Evolutionary conservation across 371 early-diverging fungal species (phyloP).

Genomic region (Rhizopus arrhizus): DNA sequence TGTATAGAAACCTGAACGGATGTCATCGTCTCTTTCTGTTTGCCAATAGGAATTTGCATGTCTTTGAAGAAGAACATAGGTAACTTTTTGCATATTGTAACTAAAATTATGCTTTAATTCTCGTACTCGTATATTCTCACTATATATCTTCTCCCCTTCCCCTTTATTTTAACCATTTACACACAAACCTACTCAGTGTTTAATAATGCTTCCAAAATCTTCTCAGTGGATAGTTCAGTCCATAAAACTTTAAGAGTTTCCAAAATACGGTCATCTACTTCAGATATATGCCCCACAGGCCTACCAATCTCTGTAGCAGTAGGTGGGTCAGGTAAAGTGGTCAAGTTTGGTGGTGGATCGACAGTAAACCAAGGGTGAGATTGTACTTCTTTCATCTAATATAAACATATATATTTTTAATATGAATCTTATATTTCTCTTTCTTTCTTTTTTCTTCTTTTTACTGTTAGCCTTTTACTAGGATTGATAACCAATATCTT

Average conservation of each 20-base stretch:
- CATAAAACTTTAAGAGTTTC: slow-evolving; percentile 50
- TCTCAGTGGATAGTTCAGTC: slow-evolving; percentile 34
- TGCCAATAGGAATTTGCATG: slow-evolving; percentile 53
- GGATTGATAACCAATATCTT: slow-evolving; percentile 41
- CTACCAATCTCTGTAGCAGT: slow-evolving; percentile 10
- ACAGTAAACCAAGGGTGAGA: slow-evolving; percentile 39
- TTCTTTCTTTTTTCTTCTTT: not conserved
- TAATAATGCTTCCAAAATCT: slow-evolving; percentile 30
- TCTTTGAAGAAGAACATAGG: slow-evolving; percentile 50
- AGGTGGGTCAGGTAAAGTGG: slow-evolving; percentile 10
- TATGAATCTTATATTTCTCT: not conserved
- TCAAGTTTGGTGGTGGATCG: slow-evolving; percentile 2
- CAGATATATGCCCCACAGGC: slow-evolving; percentile 21
- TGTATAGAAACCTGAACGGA: slow-evolving; percentile 28
- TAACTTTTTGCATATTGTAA: slow-evolving; percentile 57
- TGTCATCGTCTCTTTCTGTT: slow-evolving; percentile 44
- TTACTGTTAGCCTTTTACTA: slow-evolving; percentile 18
- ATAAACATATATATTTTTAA: not conserved
- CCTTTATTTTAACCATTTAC: not conserved
- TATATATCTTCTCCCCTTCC: not conserved
- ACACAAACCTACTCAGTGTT: slow-evolving; percentile 3
- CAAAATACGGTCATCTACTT: slow-evolving; percentile 37
- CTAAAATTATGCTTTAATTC: slow-evolving; percentile 21
- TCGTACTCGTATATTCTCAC: not conserved
- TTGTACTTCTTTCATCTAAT: slow-evolving; percentile 37